These are phyloP conservation scores for Agapanthus africanus DNA, from an alignment of 106 monocot species.

Conservation along the genomic window DNA sequence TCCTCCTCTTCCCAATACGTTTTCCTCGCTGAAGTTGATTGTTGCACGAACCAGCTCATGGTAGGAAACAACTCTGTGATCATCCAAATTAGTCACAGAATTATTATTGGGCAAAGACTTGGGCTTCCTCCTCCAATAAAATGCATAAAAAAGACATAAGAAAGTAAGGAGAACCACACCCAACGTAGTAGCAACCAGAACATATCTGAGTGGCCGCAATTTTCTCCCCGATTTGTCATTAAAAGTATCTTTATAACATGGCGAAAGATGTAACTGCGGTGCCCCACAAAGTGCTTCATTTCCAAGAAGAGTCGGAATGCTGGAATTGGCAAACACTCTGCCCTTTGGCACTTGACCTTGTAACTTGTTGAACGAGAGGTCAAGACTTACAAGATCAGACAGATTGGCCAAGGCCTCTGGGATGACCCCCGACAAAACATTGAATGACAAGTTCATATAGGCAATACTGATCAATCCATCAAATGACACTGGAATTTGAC, in stretches of 20 bases:
- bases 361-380: slow-evolving; percentile 24
- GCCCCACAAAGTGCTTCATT: slow-evolving; percentile 17
- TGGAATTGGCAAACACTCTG: slow-evolving; percentile 12
- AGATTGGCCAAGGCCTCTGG: slow-evolving; percentile 13
- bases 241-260: slow-evolving; percentile 1
- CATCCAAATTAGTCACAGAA: too few species aligned
- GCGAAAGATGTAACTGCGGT: slow-evolving; percentile 1
- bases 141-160: background rate
- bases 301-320: slow-evolving; percentile 9
- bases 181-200: background rate
- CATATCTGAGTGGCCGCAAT: background rate
- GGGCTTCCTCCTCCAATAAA: slow-evolving; percentile 6
- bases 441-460: slow-evolving; percentile 11
- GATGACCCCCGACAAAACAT: slow-evolving; percentile 11
- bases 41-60: too few species aligned
- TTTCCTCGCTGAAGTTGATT: too few species aligned
- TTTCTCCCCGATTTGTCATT: too few species aligned
- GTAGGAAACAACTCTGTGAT: too few species aligned
- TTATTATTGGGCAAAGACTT: slow-evolving; percentile 9
- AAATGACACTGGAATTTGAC: slow-evolving; percentile 16
- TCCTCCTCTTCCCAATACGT: too few species aligned
- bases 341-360: slow-evolving; percentile 18
- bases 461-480: slow-evolving; percentile 3
- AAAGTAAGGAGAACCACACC: background rate
- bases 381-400: background rate